Conservation (phyloP, 306 rosid species). For the Quillaja saponaria region DNA sequence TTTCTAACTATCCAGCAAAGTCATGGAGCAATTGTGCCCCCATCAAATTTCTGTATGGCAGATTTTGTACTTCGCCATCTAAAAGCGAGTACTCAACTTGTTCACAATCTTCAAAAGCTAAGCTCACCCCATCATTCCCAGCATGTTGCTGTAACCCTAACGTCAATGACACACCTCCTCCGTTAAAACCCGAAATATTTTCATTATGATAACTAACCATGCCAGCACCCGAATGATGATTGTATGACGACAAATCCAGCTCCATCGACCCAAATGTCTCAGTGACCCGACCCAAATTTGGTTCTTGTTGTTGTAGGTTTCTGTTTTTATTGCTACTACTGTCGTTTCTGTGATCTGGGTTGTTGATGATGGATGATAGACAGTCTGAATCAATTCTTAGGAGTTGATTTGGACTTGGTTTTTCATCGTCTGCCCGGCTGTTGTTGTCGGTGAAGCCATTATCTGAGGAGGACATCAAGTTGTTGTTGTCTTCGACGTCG, state of each 20-base stretch:
- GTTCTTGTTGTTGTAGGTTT: slow-evolving; percentile 32
- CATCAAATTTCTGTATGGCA: slow-evolving; percentile 82
- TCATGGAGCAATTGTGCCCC: slow-evolving; percentile 84
- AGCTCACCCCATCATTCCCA: slow-evolving; percentile 55
- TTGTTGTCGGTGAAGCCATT: slow-evolving; percentile 40
- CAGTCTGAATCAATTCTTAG: slow-evolving; percentile 63
- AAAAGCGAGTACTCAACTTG: slow-evolving; percentile 71
- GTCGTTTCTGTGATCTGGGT: slow-evolving; percentile 44
- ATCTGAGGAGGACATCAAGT: slow-evolving; percentile 42
- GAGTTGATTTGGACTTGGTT: slow-evolving; percentile 52
- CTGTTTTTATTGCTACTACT: slow-evolving; percentile 9
- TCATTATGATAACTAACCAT: slow-evolving; percentile 33
- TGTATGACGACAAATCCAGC: slow-evolving; percentile 68
- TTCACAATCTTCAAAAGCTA: slow-evolving; percentile 74
- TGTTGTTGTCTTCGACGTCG: slow-evolving; percentile 41
- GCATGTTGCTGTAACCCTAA: slow-evolving; percentile 89
- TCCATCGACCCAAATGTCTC: slow-evolving; percentile 64
- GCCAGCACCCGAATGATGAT: slow-evolving; percentile 33
- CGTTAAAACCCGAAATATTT: slow-evolving; percentile 32
- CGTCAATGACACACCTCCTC: slow-evolving; percentile 70
- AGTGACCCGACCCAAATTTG: slow-evolving; percentile 38
- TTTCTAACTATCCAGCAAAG: slow-evolving; percentile 48
- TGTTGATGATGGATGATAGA: slow-evolving; percentile 61
- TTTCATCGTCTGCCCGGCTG: slow-evolving; percentile 44
- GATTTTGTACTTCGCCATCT: slow-evolving; percentile 65